A percentile compares a stretch with the other conserved stretches of the same genome.
These are phyloP conservation scores for Suillus variegatus DNA, from an alignment of 768 basidiomycete species.

Conservation along the genomic window DNA sequence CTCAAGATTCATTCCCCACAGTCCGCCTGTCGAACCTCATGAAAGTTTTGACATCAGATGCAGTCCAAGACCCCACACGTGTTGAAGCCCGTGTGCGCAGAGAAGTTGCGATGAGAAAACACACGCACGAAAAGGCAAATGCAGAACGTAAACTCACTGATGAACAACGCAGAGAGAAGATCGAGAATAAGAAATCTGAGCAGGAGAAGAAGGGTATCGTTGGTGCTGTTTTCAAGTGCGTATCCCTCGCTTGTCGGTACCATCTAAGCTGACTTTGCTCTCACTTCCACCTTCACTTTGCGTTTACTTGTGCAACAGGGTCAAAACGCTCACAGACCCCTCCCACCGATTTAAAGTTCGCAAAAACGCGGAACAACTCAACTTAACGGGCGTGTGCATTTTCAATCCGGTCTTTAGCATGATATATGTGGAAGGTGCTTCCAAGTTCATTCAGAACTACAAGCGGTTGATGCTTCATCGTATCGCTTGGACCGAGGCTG, in stretches of 20 bases:
- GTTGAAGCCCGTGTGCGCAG: constrained; percentile 94
- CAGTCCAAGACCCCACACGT: constrained; percentile 95
- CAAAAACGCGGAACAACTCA: constrained; percentile 93
- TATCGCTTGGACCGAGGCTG: constrained; percentile 92
- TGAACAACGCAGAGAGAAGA: constrained; percentile 86
- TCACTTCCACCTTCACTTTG: neutral
- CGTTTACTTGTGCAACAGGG: constrained; percentile 41
- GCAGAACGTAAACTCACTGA: constrained; percentile 88
- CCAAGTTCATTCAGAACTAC: constrained; percentile 84
- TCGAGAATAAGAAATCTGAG: constrained; percentile 80
- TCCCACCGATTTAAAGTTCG: constrained; percentile 95
- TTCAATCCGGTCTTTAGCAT: constrained; percentile 89
- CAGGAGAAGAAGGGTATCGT: constrained; percentile 84
- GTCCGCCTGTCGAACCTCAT: constrained; percentile 95
- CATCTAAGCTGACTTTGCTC: neutral
- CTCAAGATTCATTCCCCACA: constrained; percentile 27
- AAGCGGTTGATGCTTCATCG: constrained; percentile 84
- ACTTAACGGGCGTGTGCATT: constrained; percentile 85
- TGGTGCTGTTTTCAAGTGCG: constrained; percentile 91
- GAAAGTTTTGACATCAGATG: constrained; percentile 96
- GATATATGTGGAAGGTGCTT: constrained; percentile 91
- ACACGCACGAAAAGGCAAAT: constrained; percentile 93
- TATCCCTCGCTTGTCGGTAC: neutral
- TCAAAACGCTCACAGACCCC: constrained; percentile 87
- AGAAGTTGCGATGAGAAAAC: constrained; percentile 89